Evolutionary conservation across 768 basidiomycete species (phyloP).

Genomic region (Kwoniella shandongensis): DNA sequence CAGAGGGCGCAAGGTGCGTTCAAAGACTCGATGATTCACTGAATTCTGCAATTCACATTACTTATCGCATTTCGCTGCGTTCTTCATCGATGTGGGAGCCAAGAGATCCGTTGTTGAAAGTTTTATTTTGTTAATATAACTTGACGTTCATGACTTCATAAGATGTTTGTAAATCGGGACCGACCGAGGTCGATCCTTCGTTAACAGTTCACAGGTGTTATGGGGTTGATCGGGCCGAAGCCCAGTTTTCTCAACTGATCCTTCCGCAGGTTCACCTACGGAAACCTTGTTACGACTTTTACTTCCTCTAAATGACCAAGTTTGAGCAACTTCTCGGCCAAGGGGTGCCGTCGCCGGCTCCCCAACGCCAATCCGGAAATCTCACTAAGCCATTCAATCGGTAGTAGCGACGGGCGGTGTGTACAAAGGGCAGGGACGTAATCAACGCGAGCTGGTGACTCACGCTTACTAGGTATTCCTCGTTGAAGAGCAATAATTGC

Average conservation of each 20-base stretch:
- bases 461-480: conserved; percentile 85
- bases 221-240: conserved; percentile 50
- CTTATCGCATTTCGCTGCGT: conserved; percentile 76
- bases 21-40: conserved; percentile 82
- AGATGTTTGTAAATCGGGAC: conserved; percentile 28
- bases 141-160: conserved; percentile 40
- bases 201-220: conserved; percentile 59
- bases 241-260: conserved; percentile 59
- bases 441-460: conserved; percentile 86
- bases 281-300: conserved; percentile 81
- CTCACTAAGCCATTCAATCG: conserved; percentile 89
- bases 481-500: conserved; percentile 90
- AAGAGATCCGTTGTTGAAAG: conserved; percentile 70
- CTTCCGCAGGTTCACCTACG: conserved; percentile 80
- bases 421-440: conserved; percentile 89
- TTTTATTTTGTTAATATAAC: conserved; percentile 54
- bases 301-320: conserved; percentile 82
- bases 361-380: conserved; percentile 74
- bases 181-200: conserved; percentile 5
- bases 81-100: conserved; percentile 78
- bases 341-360: conserved; percentile 60
- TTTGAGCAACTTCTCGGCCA: conserved; percentile 68
- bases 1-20: conserved; percentile 75
- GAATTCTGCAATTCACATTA: conserved; percentile 79
- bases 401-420: conserved; percentile 88